These are phyloP conservation scores for Barnettozyma vustinii DNA, from an alignment of 805 yeast species.

Conservation along the genomic window DNA sequence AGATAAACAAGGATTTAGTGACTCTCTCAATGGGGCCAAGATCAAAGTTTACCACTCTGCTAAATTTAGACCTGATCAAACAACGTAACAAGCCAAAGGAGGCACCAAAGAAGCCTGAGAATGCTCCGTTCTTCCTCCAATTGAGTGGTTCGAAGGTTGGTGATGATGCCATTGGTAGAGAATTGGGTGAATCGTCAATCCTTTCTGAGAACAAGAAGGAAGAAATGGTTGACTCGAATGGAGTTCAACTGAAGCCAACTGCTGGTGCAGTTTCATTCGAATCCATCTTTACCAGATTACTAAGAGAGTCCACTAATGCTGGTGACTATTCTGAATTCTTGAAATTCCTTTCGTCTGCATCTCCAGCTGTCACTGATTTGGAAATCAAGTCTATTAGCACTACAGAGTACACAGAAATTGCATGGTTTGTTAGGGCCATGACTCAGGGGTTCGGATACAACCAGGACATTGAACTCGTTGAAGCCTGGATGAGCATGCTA, in stretches of 20 bases:
- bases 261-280: constrained; percentile 48
- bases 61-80: constrained; percentile 79
- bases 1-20: constrained; percentile 54
- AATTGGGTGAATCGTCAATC: constrained; percentile 27
- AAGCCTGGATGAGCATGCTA: constrained; percentile 74
- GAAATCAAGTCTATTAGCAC: constrained; percentile 79
- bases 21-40: constrained; percentile 79
- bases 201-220: constrained; percentile 6
- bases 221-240: background rate
- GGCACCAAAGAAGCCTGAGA: constrained; percentile 78
- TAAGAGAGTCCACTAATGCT: constrained; percentile 46
- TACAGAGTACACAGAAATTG: constrained; percentile 55
- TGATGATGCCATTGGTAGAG: constrained; percentile 50
- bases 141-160: constrained; percentile 64
- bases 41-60: constrained; percentile 68
- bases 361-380: constrained; percentile 78
- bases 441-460: constrained; percentile 51
- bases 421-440: constrained; percentile 62
- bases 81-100: constrained; percentile 86
- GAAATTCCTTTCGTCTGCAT: constrained; percentile 44
- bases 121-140: constrained; percentile 76
- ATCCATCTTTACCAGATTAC: constrained; percentile 60
- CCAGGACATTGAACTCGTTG: constrained; percentile 66
- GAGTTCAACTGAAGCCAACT: constrained; percentile 22
- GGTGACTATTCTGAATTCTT: constrained; percentile 47